phyloP scores from a whole-genome alignment of 179 eudicot species.

The Silene noctiflora region DNA sequence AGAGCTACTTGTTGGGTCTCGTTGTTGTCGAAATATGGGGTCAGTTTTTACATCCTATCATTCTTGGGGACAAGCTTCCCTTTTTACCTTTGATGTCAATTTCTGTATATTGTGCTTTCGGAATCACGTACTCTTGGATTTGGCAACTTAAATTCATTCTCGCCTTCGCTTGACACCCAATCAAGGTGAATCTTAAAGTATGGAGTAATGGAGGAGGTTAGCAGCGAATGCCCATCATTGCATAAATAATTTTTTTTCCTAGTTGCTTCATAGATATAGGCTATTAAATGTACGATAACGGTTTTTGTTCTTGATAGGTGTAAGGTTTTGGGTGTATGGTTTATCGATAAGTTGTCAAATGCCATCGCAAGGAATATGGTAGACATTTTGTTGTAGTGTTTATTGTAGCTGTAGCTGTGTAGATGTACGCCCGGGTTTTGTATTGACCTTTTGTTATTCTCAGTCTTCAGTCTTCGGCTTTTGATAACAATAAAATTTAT shows the following conservation, averaged over 20 bases:
- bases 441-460: background rate
- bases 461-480: background rate
- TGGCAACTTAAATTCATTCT: conserved; percentile 69
- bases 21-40: conserved; percentile 71
- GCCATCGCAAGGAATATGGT: background rate
- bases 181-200: conserved; percentile 2
- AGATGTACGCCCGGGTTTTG: background rate
- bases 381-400: background rate
- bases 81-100: conserved; percentile 74
- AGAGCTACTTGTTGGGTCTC: conserved; percentile 64
- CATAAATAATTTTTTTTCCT: background rate
- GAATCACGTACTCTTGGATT: conserved; percentile 82
- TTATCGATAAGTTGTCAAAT: no score
- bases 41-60: conserved; percentile 63
- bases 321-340: background rate
- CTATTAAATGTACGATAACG: background rate
- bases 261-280: background rate
- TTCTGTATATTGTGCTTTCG: conserved; percentile 71
- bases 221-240: no score
- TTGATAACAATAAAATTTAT: no score
- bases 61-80: conserved; percentile 61
- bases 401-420: background rate
- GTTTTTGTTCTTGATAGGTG: background rate
- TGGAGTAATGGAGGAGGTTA: no score
- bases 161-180: conserved; percentile 24